Base-by-base conservation (phyloP, 306 rosid species). In the Dryas drummondii region DNA sequence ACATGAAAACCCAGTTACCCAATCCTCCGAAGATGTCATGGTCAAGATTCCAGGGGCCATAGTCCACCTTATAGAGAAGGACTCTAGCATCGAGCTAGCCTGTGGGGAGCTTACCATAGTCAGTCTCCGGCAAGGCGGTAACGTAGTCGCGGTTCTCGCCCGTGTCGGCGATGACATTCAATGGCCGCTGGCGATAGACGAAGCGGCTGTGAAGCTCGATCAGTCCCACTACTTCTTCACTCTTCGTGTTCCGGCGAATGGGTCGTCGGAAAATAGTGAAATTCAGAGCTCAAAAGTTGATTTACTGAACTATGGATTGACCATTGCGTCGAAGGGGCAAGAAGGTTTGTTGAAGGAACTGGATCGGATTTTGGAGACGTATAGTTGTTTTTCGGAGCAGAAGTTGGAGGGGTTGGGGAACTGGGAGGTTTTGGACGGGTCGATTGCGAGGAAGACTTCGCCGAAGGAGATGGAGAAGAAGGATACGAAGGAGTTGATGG, bases 151-250 rank as follows among this genome's bases (percentile, higher is more conserved):
- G 0, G 94, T 91, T 19, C 83, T 94, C 2, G 94, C 97, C 6
- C 84, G 91, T 0, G 71, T 94, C 2, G 94, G 86, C 2, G 88
- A 88, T 4, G 73, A 87, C 46, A 81, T 91, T 41, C 96, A 89
- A 68, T 94, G 97, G 96, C 97, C 98, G 5, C 70, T 94, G 46
- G 93, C 94, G 0, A 94, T 73, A 46, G 98, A 94, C 73, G 98
- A 91, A 17, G 80, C 98, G 6, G 77, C 87, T 0, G 94, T 94
- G 5, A 91, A 90, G 71, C 94, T 94, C 22, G 98, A 94, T 32
- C 83, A 83, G 6, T 83, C 93, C 0, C 98, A 89, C 68, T 94
- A 91, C 57, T 91, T 94, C 84, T 94, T 94, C 87, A 73, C 84
- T 17, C 82, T 94, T 13, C 75, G 84, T 0, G 85, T 83, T 67